Evolutionary conservation across 2,329 filamentous ascomycete genomes (phyloP), one percentile per base, ranked within the genome.

Genomic region (Aspergillus pseudotamarii): DNA sequence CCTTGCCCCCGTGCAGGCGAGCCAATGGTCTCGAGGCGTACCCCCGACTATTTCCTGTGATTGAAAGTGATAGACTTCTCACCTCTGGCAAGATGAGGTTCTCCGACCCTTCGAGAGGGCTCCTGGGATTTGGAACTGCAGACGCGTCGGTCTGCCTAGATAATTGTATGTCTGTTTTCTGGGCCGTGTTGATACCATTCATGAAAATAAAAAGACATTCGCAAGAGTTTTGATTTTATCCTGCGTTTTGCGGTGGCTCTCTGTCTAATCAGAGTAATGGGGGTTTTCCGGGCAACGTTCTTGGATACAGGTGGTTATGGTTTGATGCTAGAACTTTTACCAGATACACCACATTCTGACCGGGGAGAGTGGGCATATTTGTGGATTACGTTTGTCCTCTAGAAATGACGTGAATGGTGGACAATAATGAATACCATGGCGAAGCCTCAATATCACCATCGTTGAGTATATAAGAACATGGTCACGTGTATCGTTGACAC

Each of bases 41-140:
- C 95, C 68, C 94, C 94, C 61, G 94, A 99, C 81, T 99, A 99
- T 86, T 99, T 99, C 91, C 91, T 98, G 79, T 99, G 74, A 78
- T 76, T 72, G 71, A 71, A 72, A 73, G 70, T 72, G 72, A 74
- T 75, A 75, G 71, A 75, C 70, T 65, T 68, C 59, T 67, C 62
- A 62, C 65, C 66, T 64, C 66, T 64, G 64, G 63, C 59, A 64
- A 68, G 63, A 51, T 66, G 64, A 66, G 67, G 59, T 64, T 63
- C 45, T 66, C 53, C 41, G 60, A 66, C 68, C 69, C 68, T 70
- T 70, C 63, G 68, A 68, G 59, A 65, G 71, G 71, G 71, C 69
- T 69, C 63, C 65, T 68, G 68, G 72, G 70, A 69, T 68, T 66
- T 69, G 68, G 67, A 64, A 69, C 60, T 64, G 69, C 70, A 67